Evolutionary conservation across 768 basidiomycete genomes (phyloP).

Genomic region (Mycena rosella): DNA sequence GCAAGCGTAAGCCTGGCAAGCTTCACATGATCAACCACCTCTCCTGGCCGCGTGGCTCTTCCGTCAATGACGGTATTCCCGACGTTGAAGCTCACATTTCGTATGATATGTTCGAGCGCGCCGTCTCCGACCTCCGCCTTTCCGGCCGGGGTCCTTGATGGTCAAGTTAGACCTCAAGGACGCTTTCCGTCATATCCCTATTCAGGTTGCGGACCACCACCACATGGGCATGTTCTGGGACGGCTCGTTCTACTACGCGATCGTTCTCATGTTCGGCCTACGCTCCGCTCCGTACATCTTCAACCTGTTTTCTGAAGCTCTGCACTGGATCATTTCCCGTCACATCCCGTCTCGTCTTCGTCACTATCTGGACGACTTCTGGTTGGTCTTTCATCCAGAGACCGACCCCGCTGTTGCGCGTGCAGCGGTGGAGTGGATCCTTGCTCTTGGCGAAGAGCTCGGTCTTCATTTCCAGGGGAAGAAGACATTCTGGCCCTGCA

Average conservation of each 20-base stretch:
- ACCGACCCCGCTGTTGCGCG: conserved; percentile 13
- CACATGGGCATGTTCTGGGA: conserved; percentile 51
- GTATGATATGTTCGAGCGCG: conserved; percentile 46
- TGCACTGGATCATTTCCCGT: conserved; percentile 53
- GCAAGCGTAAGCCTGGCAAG: conserved; percentile 41
- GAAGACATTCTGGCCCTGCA: conserved; percentile 45
- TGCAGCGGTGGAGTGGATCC: conserved; percentile 46
- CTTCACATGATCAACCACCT: conserved; percentile 33
- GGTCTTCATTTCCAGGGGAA: conserved; percentile 47
- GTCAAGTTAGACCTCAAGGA: conserved; percentile 52
- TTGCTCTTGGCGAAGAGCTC: conserved; percentile 42
- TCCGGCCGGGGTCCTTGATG: conserved; percentile 46
- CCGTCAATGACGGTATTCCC: conserved; percentile 48
- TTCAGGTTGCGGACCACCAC: conserved; percentile 46
- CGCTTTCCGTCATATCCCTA: conserved; percentile 53
- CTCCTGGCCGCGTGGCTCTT: conserved; percentile 43
- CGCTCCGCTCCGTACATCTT: conserved; percentile 49
- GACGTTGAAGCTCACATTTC: conserved; percentile 44
- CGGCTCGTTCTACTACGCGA: conserved; percentile 42
- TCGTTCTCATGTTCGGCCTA: conserved; percentile 51
- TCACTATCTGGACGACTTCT: conserved; percentile 55
- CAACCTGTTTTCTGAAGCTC: too few species aligned
- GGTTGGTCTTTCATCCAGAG: conserved; percentile 40
- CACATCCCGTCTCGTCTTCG: conserved; percentile 48
- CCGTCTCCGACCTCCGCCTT: conserved; percentile 39